Conservation (phyloP, 352 stramenopile species). For the Pythium apleroticum region DNA sequence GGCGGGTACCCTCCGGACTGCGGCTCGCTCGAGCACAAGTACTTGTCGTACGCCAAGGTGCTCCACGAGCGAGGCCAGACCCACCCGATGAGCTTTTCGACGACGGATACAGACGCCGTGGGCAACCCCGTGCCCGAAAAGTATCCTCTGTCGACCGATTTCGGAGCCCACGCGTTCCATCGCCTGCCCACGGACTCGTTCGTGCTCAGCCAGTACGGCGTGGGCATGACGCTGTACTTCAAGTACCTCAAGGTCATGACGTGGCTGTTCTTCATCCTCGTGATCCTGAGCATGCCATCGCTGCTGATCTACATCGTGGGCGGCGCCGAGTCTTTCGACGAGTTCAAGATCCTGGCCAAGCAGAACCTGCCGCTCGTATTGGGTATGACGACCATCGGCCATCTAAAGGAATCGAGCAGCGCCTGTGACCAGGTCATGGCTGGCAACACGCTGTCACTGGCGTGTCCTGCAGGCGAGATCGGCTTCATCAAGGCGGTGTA, state of each 20-base stretch:
- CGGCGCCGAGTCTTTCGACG: slow-evolving; percentile 49
- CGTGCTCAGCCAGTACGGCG: slow-evolving; percentile 74
- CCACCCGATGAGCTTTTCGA: slow-evolving; percentile 77
- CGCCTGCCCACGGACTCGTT: slow-evolving; percentile 68
- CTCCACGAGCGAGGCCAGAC: slow-evolving; percentile 64
- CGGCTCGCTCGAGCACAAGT: slow-evolving; percentile 69
- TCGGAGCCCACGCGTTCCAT: slow-evolving; percentile 80
- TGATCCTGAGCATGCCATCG: slow-evolving; percentile 56
- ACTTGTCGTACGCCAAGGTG: slow-evolving; percentile 78
- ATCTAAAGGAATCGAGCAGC: slow-evolving; percentile 67
- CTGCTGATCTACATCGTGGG: slow-evolving; percentile 68
- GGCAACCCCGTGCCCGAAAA: slow-evolving; percentile 53
- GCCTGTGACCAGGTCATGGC: slow-evolving; percentile 63
- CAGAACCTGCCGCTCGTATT: slow-evolving; percentile 71
- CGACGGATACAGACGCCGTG: slow-evolving; percentile 46
- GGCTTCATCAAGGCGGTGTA: slow-evolving; percentile 80
- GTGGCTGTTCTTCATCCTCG: slow-evolving; percentile 81
- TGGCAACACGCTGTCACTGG: slow-evolving; percentile 51
- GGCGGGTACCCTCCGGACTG: slow-evolving; percentile 77
- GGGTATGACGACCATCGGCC: slow-evolving; percentile 77
- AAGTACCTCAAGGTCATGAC: slow-evolving; percentile 87
- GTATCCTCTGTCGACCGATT: slow-evolving; percentile 64
- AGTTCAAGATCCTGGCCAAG: slow-evolving; percentile 63
- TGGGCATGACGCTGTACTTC: slow-evolving; percentile 83
- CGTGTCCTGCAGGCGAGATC: slow-evolving; percentile 69